Conservation (phyloP, 371 early-diverging fungal genomes). For the Lichtheimia hyalospora region DNA sequence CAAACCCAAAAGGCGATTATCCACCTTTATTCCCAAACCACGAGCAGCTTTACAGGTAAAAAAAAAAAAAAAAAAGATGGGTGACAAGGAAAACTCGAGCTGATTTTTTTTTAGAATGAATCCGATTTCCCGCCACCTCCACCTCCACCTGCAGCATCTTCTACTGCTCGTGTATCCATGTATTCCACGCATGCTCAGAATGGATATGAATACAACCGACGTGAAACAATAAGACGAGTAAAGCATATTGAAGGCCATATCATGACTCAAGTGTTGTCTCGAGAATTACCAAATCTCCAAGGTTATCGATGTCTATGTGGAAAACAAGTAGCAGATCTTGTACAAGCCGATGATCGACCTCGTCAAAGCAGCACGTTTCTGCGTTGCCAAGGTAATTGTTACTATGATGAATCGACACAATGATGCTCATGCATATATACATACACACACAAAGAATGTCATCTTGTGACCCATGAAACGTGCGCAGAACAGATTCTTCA, state of each 20-base stretch:
- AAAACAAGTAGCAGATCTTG: slow-evolving; percentile 18
- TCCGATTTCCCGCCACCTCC: not conserved
- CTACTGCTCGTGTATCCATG: slow-evolving; percentile 5
- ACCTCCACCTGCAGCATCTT: too few relatives aligned
- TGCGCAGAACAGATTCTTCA: slow-evolving; percentile 58
- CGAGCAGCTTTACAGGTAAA: slow-evolving; percentile 36
- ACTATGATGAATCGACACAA: not conserved
- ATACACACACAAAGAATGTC: slow-evolving; percentile 37
- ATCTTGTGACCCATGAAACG: slow-evolving; percentile 56
- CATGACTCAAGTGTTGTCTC: slow-evolving; percentile 39
- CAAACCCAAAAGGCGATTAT: slow-evolving; percentile 23
- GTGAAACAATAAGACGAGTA: slow-evolving; percentile 27
- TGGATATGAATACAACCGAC: not conserved
- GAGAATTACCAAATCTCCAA: slow-evolving; percentile 32
- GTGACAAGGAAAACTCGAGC: too few relatives aligned
- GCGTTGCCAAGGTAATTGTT: slow-evolving; percentile 41
- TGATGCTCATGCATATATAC: not conserved
- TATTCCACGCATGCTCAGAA: slow-evolving; percentile 13
- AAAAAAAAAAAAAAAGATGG: too few relatives aligned
- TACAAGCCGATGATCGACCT: slow-evolving; percentile 17
- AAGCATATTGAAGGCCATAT: slow-evolving; percentile 48
- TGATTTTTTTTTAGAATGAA: not conserved
- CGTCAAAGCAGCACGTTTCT: slow-evolving; percentile 25
- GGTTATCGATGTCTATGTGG: slow-evolving; percentile 50
- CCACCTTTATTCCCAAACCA: slow-evolving; percentile 43